Evolutionary conservation across 768 basidiomycete genomes (phyloP).

Genomic region (Hortiboletus campestris): DNA sequence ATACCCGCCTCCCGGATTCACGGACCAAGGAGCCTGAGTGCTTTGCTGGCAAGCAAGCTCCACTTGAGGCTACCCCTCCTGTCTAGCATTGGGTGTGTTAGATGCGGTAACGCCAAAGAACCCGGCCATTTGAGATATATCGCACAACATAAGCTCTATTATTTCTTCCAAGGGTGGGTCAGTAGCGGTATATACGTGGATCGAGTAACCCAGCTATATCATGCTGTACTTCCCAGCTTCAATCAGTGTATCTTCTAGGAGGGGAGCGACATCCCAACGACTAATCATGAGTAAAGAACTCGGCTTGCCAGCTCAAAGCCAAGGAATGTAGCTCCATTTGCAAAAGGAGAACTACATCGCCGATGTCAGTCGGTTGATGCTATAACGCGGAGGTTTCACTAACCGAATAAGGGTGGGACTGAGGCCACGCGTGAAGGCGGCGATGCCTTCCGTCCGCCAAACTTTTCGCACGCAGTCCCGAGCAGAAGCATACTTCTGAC

Average conservation of each 20-base stretch:
- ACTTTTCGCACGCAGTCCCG: conserved; percentile 81
- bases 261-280: neutral
- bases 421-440: conserved; percentile 90
- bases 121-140: neutral
- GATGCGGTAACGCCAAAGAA: neutral
- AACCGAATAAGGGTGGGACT: conserved; percentile 89
- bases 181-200: conserved; percentile 1
- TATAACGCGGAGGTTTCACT: conserved; percentile 24
- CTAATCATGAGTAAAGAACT: conserved; percentile 43
- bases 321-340: conserved; percentile 95
- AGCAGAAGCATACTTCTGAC: conserved; percentile 80
- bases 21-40: neutral
- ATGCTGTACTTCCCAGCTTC: neutral
- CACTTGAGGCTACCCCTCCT: neutral
- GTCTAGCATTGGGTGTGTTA: neutral
- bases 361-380: conserved; percentile 4
- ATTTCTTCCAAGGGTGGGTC: neutral
- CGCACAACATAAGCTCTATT: neutral
- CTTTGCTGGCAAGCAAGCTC: neutral
- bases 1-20: neutral
- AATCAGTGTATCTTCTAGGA: neutral
- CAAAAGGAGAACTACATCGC: conserved; percentile 77
- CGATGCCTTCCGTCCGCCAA: conserved; percentile 78
- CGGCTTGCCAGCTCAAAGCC: conserved; percentile 93
- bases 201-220: neutral